Base-by-base conservation (phyloP, 805 yeast genomes). In the Candida boidinii region DNA sequence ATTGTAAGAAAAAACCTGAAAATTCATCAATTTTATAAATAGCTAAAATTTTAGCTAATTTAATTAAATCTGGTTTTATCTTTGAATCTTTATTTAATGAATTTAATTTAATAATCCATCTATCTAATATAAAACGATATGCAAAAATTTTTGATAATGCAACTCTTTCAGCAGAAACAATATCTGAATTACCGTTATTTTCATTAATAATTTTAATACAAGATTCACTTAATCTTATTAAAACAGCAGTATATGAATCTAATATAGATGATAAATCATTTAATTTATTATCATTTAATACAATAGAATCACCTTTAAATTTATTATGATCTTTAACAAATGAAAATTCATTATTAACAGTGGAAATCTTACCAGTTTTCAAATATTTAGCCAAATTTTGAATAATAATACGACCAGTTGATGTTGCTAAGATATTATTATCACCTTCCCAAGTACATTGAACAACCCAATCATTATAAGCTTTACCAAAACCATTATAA, bases 391-490 rank as follows among this genome's bases (percentile, higher is more conserved):
- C 51, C 17, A 67, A 66, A 37, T 62, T 58, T 54, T 73, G 80
- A 41, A 78, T 63, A 25, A 79, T 64, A 17, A 92, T 75, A 55
- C 90, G 78, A 37, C 95, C 96, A 38, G 86, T 74, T 34, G 86
- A 79, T 58, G 85, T 75, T 2, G 87, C 82, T 42, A 88, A 67
- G 28, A 88, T 80, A 49, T 78, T 87, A 64, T 88, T 88, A 58
- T 88, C 96, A 58, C 96, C 96, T 64, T 88, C 96, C 96, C 96
- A 88, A 14, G 96, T 88, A 60, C 95, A 87, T 62, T 88, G 96
- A 26, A 88, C 96, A n/a, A 83, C 95, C 85, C 94, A 90, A 56
- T 88, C 96, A 41, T 72, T 71, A 64, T 76, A 85, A 10, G 87
- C 87, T 53, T 80, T 84, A 26, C 94, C 95, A 53, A 88, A 83